Conservation (phyloP, 176 grass and related monocot genomes). For the Raddia distichophylla region DNA sequence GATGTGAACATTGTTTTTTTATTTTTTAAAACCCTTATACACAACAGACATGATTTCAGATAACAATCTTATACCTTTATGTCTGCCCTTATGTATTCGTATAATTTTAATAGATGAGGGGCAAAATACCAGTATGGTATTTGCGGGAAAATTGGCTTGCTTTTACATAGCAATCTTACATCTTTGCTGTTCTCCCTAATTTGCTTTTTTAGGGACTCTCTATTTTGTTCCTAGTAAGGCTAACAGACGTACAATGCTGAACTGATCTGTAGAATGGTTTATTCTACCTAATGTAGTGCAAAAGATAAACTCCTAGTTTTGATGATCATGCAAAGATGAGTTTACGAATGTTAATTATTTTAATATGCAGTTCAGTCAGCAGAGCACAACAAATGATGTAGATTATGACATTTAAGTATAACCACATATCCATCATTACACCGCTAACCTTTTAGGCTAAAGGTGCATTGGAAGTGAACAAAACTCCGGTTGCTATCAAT, state of each 20-base stretch:
- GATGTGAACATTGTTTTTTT: background rate
- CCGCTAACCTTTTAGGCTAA: constrained; percentile 8
- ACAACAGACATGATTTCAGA: background rate
- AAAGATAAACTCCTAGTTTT: background rate
- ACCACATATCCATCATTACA: background rate
- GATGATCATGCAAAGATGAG: constrained; percentile 17
- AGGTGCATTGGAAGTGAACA: constrained; percentile 17
- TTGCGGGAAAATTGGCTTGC: background rate
- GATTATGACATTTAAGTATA: background rate
- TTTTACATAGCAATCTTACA: background rate
- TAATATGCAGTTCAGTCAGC: background rate
- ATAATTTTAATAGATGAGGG: background rate
- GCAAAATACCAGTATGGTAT: background rate
- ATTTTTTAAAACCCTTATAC: background rate
- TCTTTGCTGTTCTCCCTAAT: background rate
- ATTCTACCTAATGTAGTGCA: background rate
- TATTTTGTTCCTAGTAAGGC: constrained; percentile 6
- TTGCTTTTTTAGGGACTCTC: background rate
- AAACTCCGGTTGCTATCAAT: constrained; percentile 35
- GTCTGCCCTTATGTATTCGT: background rate
- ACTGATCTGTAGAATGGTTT: background rate
- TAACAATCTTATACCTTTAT: background rate
- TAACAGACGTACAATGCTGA: background rate
- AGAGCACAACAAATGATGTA: background rate
- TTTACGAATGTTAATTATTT: background rate